Base-by-base conservation (phyloP, 2,329 filamentous ascomycete species). In the Dactylella cylindrospora region DNA sequence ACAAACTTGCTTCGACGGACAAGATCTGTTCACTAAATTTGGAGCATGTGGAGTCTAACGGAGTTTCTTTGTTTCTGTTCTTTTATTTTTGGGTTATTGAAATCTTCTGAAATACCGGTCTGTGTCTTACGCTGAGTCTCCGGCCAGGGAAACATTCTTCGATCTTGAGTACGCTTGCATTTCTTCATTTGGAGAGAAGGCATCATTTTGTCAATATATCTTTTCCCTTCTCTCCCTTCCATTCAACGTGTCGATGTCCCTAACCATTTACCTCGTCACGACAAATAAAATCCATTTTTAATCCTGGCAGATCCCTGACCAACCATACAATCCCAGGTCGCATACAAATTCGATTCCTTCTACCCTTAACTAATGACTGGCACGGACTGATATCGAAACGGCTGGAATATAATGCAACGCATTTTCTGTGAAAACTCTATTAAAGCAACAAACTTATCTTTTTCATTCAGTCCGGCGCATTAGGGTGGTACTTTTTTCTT, bases 261-360 rank as follows among this genome's bases (percentile, higher is more conserved):
- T 49, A 33, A 43, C 28, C 44, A 46, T 35, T 45, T 31, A 47
- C 33, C 26, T 57, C 41, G 12, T 49, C 17, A 49, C 44, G 36
- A 57, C 43, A 50, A n/a, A 57, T 57, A 57, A 49, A 41, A 55
- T n/a, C 31, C 49, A 57, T 57, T 36, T 57, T 57, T 57, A 57
- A 57, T 57, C 52, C 52, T 44, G 52, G 52, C 36, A 22, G 29
- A 26, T 31, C 25, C 31, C 28, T 45, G 40, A n/a, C n/a, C n/a
- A n/a, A n/a, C n/a, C 33, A 13, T 13, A 15, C 33, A 13, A 19
- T 19, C 33, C 33, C 33, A 36, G 33, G 33, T 36, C 33, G n/a
- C 31, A 6, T n/a, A n/a, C n/a, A n/a, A n/a, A n/a, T n/a, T n/a
- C n/a, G n/a, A n/a, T n/a, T n/a, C n/a, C n/a, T n/a, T n/a, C n/a